Evolutionary conservation across 139 green algal genomes (phyloP).

Genomic region (Astrephomene gubernaculifera): DNA sequence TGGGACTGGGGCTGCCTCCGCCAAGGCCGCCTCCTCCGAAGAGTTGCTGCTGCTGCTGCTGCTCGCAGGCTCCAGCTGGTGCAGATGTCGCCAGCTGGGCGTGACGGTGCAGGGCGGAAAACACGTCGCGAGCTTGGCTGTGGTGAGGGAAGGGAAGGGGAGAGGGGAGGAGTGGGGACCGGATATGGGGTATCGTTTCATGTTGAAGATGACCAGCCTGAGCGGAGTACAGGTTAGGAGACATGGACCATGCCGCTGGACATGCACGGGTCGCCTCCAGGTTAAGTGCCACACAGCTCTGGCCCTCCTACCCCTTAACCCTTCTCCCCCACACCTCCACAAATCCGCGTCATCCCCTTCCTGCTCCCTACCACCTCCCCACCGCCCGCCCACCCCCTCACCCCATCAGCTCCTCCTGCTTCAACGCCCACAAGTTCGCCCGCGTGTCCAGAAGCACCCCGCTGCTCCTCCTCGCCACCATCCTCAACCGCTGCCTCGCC

Average conservation of each 20-base stretch:
- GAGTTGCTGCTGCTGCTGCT: too few species aligned
- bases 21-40: too few species aligned
- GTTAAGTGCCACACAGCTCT: neutral
- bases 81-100: too few species aligned
- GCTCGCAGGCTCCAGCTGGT: too few species aligned
- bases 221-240: too few species aligned
- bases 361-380: neutral
- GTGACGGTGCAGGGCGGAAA: slow-evolving; percentile 6
- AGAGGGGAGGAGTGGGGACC: neutral
- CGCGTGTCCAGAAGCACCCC: slow-evolving; percentile 13
- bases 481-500: slow-evolving; percentile 34
- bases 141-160: neutral
- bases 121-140: slow-evolving; percentile 40
- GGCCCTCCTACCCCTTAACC: neutral
- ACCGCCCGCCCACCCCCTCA: neutral
- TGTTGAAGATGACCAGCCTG: too few species aligned
- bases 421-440: slow-evolving; percentile 17
- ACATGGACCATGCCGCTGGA: neutral
- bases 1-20: too few species aligned
- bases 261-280: too few species aligned
- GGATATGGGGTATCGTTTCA: too few species aligned
- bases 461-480: slow-evolving; percentile 12
- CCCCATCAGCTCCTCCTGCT: slow-evolving; percentile 41
- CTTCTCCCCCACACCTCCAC: neutral
- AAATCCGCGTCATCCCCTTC: neutral